Evolutionary conservation across 2,329 filamentous ascomycete species (phyloP).

Genomic region (Botryotinia globosa): DNA sequence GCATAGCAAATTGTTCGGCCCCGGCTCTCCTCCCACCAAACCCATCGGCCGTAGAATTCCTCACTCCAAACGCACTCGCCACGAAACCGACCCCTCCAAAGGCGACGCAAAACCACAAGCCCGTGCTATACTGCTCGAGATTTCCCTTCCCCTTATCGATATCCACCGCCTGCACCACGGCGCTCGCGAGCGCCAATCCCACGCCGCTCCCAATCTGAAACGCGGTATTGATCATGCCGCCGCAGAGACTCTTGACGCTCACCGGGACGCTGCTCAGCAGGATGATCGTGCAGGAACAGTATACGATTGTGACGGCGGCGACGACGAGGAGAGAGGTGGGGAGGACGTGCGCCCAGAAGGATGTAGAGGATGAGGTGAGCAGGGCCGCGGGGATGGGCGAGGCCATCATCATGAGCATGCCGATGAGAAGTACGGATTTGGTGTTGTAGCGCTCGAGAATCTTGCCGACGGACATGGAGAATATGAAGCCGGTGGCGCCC

Average conservation of each 20-base stretch:
- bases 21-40: not conserved
- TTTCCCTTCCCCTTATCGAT: conserved; percentile 39
- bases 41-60: conserved; percentile 18
- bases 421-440: conserved; percentile 10
- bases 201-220: conserved; percentile 45
- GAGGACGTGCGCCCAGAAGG: conserved; percentile 7
- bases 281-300: conserved; percentile 44
- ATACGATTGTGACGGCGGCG: conserved; percentile 43
- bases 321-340: conserved; percentile 37
- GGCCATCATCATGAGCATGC: conserved; percentile 19
- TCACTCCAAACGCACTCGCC: conserved; percentile 32
- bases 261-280: conserved; percentile 43
- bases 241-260: conserved; percentile 43
- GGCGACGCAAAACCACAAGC: conserved; percentile 44
- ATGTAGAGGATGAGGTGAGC: not conserved
- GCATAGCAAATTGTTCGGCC: not conserved
- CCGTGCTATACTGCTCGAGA: conserved; percentile 42
- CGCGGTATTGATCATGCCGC: conserved; percentile 45
- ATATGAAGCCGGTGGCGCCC: conserved; percentile 42
- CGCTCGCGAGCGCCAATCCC: conserved; percentile 42
- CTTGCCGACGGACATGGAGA: conserved; percentile 40
- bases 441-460: conserved; percentile 42
- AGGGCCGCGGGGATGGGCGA: conserved; percentile 13
- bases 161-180: conserved; percentile 42
- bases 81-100: conserved; percentile 41